Evolutionary conservation across 495 filamentous ascomycete species (phyloP), one percentile per base, ranked within the genome.

Genomic region (Aspergillus sparsus): DNA sequence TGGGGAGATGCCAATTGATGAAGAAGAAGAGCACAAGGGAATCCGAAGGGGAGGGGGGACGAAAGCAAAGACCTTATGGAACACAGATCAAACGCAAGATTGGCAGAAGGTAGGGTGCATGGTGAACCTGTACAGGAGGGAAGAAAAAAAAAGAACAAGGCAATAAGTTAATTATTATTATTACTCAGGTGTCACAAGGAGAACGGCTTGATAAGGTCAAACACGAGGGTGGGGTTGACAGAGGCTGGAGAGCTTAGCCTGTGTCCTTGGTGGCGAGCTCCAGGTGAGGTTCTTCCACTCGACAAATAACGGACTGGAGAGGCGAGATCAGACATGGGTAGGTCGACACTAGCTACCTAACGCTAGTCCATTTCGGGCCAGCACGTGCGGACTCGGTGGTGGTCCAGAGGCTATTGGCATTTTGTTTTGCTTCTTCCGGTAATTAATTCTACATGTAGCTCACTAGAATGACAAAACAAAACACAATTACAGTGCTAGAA

Each of bases 191-290:
- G 21, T 27, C 21, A 27, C 21, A 27, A 3, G 21, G 21, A 27
- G 21, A 27, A 27, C 21, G 21, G 21, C 21, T 27, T 3, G 21
- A 27, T 27, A 27, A 27, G 21, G 21, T 27, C 1, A 27, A 27
- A 27, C 21, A 27, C 21, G 21, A 27, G 21, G 3, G 21, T 27
- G 21, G 21, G 21, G 21, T 27, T 27, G 21, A 27, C 21, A 27
- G 21, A 27, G 21, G 21, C 21, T 27, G 21, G 21, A 27, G 15
- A 47, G 44, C 44, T 47, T 47, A 47, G 44, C 15, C 27, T 47
- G 44, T 18, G 15, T 47, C 44, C 16, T 21, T 18, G 15, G 44
- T 47, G 44, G 44, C 44, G 44, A 47, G 44, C 44, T 47, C n/a
- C 13, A 18, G 44, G 44, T 47, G 44, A 47, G 27, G 44, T 21